A percentile compares a stretch with the other conserved stretches of the same genome.
These are phyloP conservation scores for Pyracantha coccinea DNA, from an alignment of 331 rosid species.

Conservation along the genomic window DNA sequence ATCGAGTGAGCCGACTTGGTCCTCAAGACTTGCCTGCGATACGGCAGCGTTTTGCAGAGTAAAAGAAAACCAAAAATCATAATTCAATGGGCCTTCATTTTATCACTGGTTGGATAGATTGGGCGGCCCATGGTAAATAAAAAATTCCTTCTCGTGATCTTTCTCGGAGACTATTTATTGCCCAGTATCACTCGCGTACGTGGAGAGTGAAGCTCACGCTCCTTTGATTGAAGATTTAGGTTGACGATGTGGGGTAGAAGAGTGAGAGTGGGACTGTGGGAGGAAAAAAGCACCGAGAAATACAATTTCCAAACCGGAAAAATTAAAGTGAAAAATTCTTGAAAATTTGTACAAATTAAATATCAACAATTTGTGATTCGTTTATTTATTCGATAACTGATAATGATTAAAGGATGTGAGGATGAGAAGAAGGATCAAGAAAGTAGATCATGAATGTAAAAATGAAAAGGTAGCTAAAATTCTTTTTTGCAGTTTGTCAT, in stretches of 20 bases:
- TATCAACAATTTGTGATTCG: too few species aligned
- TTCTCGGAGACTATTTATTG: not conserved
- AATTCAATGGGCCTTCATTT: slow-evolving; percentile 18
- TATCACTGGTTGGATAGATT: slow-evolving; percentile 16
- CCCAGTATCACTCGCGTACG: not conserved
- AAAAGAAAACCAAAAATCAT: not conserved
- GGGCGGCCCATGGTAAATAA: slow-evolving; percentile 11
- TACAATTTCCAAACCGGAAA: too few species aligned
- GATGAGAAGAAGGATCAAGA: too few species aligned
- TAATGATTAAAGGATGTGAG: too few species aligned
- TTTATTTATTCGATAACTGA: too few species aligned
- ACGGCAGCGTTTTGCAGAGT: not conserved
- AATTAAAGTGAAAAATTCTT: too few species aligned
- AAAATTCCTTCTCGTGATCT: not conserved
- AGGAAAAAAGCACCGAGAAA: too few species aligned
- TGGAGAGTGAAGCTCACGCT: not conserved
- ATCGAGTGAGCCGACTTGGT: slow-evolving; percentile 9
- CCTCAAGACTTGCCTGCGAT: not conserved
- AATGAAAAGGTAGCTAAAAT: too few species aligned
- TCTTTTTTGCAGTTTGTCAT: too few species aligned
- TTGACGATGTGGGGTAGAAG: not conserved
- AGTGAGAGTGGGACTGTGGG: not conserved
- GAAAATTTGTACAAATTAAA: too few species aligned
- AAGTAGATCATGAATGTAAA: too few species aligned
- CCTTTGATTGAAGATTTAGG: not conserved